Evolutionary conservation across 2,329 filamentous ascomycete genomes (phyloP).

Genomic region (Colletotrichum australisinense): DNA sequence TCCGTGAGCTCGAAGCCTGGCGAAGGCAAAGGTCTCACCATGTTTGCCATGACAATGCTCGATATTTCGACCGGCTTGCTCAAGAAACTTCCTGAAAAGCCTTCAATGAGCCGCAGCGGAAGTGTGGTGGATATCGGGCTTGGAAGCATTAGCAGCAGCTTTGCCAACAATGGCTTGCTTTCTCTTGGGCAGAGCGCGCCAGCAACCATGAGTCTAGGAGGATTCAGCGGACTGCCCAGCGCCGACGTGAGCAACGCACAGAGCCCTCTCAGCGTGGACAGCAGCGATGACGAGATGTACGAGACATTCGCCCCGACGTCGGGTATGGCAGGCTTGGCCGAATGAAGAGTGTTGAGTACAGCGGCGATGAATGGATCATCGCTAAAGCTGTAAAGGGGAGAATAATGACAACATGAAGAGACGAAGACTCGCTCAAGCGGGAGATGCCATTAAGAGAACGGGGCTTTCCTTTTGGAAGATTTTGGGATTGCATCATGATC

Average conservation of each 20-base stretch:
- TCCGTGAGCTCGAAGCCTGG: slow-evolving; percentile 83
- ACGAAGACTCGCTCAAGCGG: slow-evolving; percentile 15
- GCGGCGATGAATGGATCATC: background rate
- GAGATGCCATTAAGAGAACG: background rate
- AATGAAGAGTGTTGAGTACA: slow-evolving; percentile 22
- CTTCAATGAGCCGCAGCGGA: slow-evolving; percentile 68
- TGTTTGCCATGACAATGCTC: slow-evolving; percentile 82
- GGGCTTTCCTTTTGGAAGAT: background rate
- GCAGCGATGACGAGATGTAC: slow-evolving; percentile 68
- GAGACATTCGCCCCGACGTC: slow-evolving; percentile 53
- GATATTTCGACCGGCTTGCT: slow-evolving; percentile 78
- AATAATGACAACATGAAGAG: slow-evolving; percentile 18
- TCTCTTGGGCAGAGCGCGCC: slow-evolving; percentile 33
- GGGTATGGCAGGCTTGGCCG: slow-evolving; percentile 46
- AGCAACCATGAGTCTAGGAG: slow-evolving; percentile 40
- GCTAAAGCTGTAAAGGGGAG: background rate
- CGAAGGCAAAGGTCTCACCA: slow-evolving; percentile 67
- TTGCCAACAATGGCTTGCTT: slow-evolving; percentile 41
- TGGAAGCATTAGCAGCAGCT: slow-evolving; percentile 46
- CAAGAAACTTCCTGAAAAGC: slow-evolving; percentile 78
- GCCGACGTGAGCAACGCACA: slow-evolving; percentile 62
- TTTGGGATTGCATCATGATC: slow-evolving; percentile 24
- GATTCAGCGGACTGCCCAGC: slow-evolving; percentile 57
- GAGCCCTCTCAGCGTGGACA: slow-evolving; percentile 63
- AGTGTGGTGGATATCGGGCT: slow-evolving; percentile 60